These are phyloP conservation scores for Sicyos baderoa DNA, from an alignment of 306 rosid genomes.

Conservation along the genomic window DNA sequence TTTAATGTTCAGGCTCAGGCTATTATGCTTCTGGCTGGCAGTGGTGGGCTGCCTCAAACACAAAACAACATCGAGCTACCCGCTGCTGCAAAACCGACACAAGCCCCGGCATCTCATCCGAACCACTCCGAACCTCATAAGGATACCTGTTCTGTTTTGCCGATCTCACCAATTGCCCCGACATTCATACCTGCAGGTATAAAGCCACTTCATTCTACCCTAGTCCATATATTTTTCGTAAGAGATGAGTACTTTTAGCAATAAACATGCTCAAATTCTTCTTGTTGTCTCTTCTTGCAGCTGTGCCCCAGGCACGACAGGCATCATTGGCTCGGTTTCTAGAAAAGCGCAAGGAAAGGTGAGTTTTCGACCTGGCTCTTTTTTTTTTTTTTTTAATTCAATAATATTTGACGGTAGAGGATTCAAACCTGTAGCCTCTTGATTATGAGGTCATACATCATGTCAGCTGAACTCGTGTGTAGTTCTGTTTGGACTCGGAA, in stretches of 20 bases:
- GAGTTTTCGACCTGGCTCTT: constrained; percentile 6
- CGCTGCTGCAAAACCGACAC: constrained; percentile 30
- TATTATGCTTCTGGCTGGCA: constrained; percentile 80
- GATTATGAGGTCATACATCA: too few species aligned
- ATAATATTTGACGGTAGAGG: too few species aligned
- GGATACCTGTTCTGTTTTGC: constrained; percentile 24
- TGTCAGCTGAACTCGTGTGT: background rate
- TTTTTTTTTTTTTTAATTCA: too few species aligned
- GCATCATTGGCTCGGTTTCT: constrained; percentile 90
- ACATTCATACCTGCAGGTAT: constrained; percentile 51
- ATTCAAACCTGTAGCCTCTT: background rate
- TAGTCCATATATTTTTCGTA: background rate
- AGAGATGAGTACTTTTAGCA: background rate
- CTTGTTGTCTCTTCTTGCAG: constrained; percentile 26
- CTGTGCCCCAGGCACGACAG: constrained; percentile 87
- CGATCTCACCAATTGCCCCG: constrained; percentile 29
- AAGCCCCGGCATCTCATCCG: constrained; percentile 31
- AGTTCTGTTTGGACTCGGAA: background rate
- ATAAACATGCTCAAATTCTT: background rate
- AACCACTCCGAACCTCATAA: constrained; percentile 40
- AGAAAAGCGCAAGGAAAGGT: constrained; percentile 98
- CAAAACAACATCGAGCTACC: constrained; percentile 27
- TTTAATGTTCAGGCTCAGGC: constrained; percentile 55
- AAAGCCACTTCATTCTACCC: background rate
- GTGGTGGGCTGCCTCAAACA: constrained; percentile 35